A percentile compares a stretch with the other conserved stretches of the same genome.
Conservation (phyloP, 1,139 yeast genomes). For the Taiozyma onychis region DNA sequence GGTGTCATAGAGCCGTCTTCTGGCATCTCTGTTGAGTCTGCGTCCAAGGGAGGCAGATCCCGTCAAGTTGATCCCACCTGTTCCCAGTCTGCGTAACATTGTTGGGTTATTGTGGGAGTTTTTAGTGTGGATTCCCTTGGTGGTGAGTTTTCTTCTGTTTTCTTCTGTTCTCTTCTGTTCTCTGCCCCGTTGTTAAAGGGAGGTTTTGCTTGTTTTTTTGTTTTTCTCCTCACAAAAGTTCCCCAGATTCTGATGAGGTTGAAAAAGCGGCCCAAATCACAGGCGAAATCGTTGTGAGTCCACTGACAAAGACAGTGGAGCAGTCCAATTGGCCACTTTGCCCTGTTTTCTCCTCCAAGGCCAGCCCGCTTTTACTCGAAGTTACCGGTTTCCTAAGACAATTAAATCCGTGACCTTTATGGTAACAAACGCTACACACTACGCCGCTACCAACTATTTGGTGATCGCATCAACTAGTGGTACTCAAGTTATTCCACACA, state of each 20-base stretch:
- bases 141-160: not conserved
- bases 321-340: too few species aligned
- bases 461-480: too few species aligned
- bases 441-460: too few species aligned
- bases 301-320: not conserved
- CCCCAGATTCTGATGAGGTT: not conserved
- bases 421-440: too few species aligned
- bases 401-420: too few species aligned
- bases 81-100: not conserved
- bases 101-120: not conserved
- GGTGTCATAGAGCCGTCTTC: constrained; percentile 5
- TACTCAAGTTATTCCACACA: too few species aligned
- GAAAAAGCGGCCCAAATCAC: too few species aligned
- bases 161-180: too few species aligned
- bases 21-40: constrained; percentile 1
- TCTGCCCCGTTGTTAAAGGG: not conserved
- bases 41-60: not conserved
- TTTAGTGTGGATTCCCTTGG: too few species aligned
- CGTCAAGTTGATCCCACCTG: not conserved
- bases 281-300: too few species aligned
- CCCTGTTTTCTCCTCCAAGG: too few species aligned
- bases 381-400: not conserved
- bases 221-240: not conserved
- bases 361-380: not conserved
- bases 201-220: not conserved